Percentiles rank a stretch among this genome's conserved stretches.
Evolutionary conservation across 148 eudicot species (phyloP).

Genomic region (Heliosperma pusillum): DNA sequence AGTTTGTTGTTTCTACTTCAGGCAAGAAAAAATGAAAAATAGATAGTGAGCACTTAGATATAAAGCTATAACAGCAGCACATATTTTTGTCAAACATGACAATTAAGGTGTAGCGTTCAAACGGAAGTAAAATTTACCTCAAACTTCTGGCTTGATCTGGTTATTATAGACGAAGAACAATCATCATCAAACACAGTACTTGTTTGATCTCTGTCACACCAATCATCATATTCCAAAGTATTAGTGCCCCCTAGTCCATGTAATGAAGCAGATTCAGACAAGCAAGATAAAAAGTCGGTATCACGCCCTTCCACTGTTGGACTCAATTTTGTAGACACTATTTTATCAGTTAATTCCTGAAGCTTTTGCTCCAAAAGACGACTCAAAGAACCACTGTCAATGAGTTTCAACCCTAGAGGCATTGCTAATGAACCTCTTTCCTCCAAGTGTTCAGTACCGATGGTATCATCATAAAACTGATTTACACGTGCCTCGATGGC

Average conservation of each 20-base stretch:
- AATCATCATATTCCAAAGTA: constrained; percentile 28
- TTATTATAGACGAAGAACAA: constrained; percentile 28
- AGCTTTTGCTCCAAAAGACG: constrained; percentile 87
- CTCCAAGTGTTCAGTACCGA: constrained; percentile 32
- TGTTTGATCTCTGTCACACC: constrained; percentile 34
- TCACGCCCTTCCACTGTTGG: constrained; percentile 28
- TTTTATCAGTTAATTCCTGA: constrained; percentile 70
- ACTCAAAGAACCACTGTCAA: constrained; percentile 73
- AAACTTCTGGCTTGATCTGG: constrained; percentile 29
- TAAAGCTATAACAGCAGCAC: neutral
- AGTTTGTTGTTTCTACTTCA: neutral
- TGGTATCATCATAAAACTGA: constrained; percentile 21
- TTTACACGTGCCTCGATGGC: constrained; percentile 25
- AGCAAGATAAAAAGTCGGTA: constrained; percentile 31
- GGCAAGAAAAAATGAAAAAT: neutral
- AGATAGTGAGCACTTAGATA: constrained; percentile 7
- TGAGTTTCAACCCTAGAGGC: constrained; percentile 41
- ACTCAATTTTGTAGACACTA: constrained; percentile 46
- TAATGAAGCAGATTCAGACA: constrained; percentile 33
- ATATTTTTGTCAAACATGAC: neutral
- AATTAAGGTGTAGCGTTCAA: neutral
- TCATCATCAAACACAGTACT: constrained; percentile 32
- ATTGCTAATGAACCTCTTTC: constrained; percentile 31
- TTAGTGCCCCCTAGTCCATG: constrained; percentile 21
- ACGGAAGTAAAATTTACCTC: constrained; percentile 28